A percentile compares a stretch with the other conserved stretches of the same genome.
Evolutionary conservation across 228 moss, liverwort and hornwort genomes (phyloP).

Genomic region (Sphagnum magellanicum): DNA sequence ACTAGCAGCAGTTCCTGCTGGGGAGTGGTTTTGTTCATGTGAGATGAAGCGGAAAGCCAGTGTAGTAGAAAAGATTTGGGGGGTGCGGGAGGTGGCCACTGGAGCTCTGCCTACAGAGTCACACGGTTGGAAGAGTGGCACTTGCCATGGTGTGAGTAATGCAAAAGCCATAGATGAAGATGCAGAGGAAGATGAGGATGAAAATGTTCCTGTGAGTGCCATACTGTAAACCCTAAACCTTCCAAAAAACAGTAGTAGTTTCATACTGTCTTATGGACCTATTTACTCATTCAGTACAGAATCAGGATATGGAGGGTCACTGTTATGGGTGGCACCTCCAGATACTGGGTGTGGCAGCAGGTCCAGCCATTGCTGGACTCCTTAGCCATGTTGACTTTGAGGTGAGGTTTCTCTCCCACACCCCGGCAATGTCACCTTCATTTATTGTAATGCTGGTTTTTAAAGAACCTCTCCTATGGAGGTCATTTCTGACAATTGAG

Average conservation of each 20-base stretch:
- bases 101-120: too few species aligned
- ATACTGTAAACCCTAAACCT: too few species aligned
- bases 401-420: slow-evolving; percentile 7
- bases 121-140: not conserved
- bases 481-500: too few species aligned
- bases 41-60: slow-evolving; percentile 22
- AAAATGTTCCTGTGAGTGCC: too few species aligned
- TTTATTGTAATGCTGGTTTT: too few species aligned
- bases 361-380: slow-evolving; percentile 51
- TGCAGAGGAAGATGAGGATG: too few species aligned
- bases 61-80: slow-evolving; percentile 44
- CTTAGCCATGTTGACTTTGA: slow-evolving; percentile 45
- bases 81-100: slow-evolving; percentile 15
- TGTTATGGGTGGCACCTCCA: slow-evolving; percentile 18
- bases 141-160: too few species aligned
- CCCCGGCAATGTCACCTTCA: too few species aligned
- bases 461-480: too few species aligned
- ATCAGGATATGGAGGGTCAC: slow-evolving; percentile 60
- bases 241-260: too few species aligned
- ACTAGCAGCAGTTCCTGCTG: slow-evolving; percentile 32
- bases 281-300: slow-evolving; percentile 57
- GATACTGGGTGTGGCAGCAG: slow-evolving; percentile 50
- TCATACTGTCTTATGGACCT: too few species aligned
- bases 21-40: slow-evolving; percentile 56
- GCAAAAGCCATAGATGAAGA: too few species aligned